Percentiles rank a stretch among this genome's conserved stretches.
Evolutionary conservation across 129 eudicot genomes (phyloP).

Genomic region (Artemisia tridentata): DNA sequence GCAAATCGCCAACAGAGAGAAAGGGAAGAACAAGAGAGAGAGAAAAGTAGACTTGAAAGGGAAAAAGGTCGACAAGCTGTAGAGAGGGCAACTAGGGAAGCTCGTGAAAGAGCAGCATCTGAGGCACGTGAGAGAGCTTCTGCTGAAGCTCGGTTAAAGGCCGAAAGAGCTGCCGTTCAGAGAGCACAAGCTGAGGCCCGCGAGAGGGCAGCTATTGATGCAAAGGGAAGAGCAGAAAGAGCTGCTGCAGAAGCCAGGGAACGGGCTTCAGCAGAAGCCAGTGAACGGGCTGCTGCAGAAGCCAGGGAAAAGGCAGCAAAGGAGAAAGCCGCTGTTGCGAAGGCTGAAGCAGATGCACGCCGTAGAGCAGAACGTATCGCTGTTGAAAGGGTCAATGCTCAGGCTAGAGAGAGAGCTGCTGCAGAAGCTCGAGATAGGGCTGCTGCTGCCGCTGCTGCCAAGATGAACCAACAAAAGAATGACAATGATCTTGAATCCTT

Average conservation of each 20-base stretch:
- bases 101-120: constrained; percentile 76
- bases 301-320: constrained; percentile 61
- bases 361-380: constrained; percentile 82
- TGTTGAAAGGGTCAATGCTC: constrained; percentile 74
- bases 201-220: constrained; percentile 91
- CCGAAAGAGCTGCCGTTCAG: constrained; percentile 84
- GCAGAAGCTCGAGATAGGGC: constrained; percentile 75
- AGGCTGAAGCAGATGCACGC: constrained; percentile 68
- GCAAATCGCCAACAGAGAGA: constrained; percentile 52
- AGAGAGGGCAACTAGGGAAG: constrained; percentile 90
- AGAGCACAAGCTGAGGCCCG: constrained; percentile 99
- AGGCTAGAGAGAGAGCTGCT: constrained; percentile 84
- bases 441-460: constrained; percentile 53
- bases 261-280: constrained; percentile 61
- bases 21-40: constrained; percentile 69
- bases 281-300: constrained; percentile 51
- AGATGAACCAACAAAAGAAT: constrained; percentile 77
- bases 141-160: constrained; percentile 73
- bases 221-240: constrained; percentile 83
- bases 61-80: constrained; percentile 81
- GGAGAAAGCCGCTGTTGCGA: constrained; percentile 69
- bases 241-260: constrained; percentile 91
- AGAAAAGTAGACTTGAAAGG: constrained; percentile 59
- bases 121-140: constrained; percentile 70
- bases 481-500: constrained; percentile 93